Base-by-base conservation (phyloP, 1,284 basidiomycete genomes). In the Chondrostereum purpureum region DNA sequence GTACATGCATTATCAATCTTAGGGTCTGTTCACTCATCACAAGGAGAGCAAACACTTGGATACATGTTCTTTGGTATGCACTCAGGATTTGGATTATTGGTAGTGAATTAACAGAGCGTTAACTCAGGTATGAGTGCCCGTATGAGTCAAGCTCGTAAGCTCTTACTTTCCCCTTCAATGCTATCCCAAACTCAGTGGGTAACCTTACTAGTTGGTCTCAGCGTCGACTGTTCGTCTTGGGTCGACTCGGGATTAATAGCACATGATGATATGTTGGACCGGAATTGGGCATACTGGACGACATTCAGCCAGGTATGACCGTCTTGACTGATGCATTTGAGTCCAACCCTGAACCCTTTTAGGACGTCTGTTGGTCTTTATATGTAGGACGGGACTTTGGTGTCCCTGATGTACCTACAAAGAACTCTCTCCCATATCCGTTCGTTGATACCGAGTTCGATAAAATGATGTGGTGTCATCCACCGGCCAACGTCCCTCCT, bases 181-280 rank as follows among this genome's bases (percentile, higher is more conserved):
- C 44, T 6, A 19, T 36, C 10, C 16, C 16, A 10, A 10, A 11
- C 36, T 44, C 22, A 45, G 11, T n/a, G n/a, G n/a, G n/a, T n/a
- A n/a, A n/a, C n/a, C n/a, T n/a, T n/a, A n/a, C n/a, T 17, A 79
- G 77, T 81, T 43, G 80, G 78, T 10, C 64, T 83, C 10, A 70
- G 66, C 44, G 68, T 80, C 18, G 78, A 83, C 51, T 75, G 75
- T 50, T 70, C 73, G 11, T 64, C 69, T 11, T 78, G 74, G 76
- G 77, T 77, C 24, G 68, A 69, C 47, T 63, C 66, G 0, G 74
- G 72, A 1, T 60, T 70, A 12, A 75, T 78, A 50, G 67, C 68
- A 11, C 63, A 69, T 24, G 60, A 71, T 5, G 75, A 77, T 45
- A 70, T 70, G 61, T 59, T 72, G n/a, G 74, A 75, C 48, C 69